Base-by-base conservation (phyloP, 345 rosid genomes). In the Bruguiera gymnorhiza region DNA sequence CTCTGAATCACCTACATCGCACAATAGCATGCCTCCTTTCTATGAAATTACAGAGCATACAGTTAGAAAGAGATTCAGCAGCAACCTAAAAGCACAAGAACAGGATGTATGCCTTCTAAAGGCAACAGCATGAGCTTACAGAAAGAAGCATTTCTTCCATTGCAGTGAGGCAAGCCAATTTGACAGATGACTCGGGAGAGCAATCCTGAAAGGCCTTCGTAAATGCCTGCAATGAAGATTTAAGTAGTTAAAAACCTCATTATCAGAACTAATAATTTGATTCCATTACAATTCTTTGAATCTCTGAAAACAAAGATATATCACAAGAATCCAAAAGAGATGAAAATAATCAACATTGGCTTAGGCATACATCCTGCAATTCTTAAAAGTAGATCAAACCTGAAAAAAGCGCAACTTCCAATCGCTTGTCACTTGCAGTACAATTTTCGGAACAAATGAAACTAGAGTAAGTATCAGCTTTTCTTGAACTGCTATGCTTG, bases 331-430 rank as follows among this genome's bases (percentile, higher is more conserved):
- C 68, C 36, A 18, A 21, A n/a, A 72, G 62, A 48, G 64, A 50
- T 29, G 48, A 60, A 27, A 70, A 52, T 20, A 10, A 66, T 31
- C 15, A 31, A 53, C 53, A 51, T 60, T 23, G 46, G 23, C 73
- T 30, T 8, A 67, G 15, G 36, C 53, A 20, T 30, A 23, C 30
- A 15, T 29, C 54, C 52, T 53, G 26, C 37, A 62, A 68, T 69
- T 60, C 31, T 13, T 51, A 34, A 55, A 68, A 65, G 26, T 13
- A 59, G 15, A 51, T 73, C 72, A 66, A 77, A 95, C 97, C 99
- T 90, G 86, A 34, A 95, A 84, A 83, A 95, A 84, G 59, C 77
- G 81, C 39, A 70, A 72, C 76, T 79, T 88, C 97, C 93, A 87
- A 68, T 67, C 59, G 62, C 60, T 70, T 39, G 70, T 70, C 71